A percentile compares a stretch with the other conserved stretches of the same genome.
phyloP scores from a whole-genome alignment of 306 rosid genomes.

The Vicia faba region DNA sequence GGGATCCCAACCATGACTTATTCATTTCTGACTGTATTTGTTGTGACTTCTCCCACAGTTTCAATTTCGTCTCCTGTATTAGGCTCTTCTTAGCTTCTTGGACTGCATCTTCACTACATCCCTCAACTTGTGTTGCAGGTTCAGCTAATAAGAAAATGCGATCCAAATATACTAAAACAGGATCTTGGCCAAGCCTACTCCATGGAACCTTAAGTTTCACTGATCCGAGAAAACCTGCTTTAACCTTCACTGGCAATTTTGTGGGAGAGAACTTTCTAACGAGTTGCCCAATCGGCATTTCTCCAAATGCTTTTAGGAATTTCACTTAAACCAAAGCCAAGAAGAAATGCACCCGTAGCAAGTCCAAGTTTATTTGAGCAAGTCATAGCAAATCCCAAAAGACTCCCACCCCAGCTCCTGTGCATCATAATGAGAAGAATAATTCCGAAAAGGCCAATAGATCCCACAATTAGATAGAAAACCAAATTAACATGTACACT shows the following conservation, averaged over 20 bases:
- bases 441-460: too few species aligned
- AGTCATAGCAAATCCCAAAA: too few species aligned
- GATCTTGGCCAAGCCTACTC: slow-evolving; percentile 99
- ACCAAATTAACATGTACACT: too few species aligned
- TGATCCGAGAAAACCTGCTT: slow-evolving; percentile 98
- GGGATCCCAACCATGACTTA: slow-evolving; percentile 95
- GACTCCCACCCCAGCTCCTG: too few species aligned
- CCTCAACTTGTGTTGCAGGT: slow-evolving; percentile 93
- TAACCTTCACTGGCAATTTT: slow-evolving; percentile 96
- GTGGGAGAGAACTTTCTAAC: too few species aligned
- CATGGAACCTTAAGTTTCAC: slow-evolving; percentile 99
- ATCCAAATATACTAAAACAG: slow-evolving; percentile 87
- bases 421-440: too few species aligned
- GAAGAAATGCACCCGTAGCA: too few species aligned
- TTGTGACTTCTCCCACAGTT: slow-evolving; percentile 80
- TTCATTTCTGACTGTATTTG: slow-evolving; percentile 78
- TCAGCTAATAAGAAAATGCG: slow-evolving; percentile 93
- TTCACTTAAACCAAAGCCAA: too few species aligned
- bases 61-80: slow-evolving; percentile 92
- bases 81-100: slow-evolving; percentile 89
- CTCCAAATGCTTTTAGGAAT: too few species aligned
- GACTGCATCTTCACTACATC: slow-evolving; percentile 75
- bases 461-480: too few species aligned
- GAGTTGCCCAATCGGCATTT: too few species aligned
- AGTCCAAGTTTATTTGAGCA: too few species aligned